Evolutionary conservation across 495 filamentous ascomycete species (phyloP).

Genomic region (Amniculicola lignicola): DNA sequence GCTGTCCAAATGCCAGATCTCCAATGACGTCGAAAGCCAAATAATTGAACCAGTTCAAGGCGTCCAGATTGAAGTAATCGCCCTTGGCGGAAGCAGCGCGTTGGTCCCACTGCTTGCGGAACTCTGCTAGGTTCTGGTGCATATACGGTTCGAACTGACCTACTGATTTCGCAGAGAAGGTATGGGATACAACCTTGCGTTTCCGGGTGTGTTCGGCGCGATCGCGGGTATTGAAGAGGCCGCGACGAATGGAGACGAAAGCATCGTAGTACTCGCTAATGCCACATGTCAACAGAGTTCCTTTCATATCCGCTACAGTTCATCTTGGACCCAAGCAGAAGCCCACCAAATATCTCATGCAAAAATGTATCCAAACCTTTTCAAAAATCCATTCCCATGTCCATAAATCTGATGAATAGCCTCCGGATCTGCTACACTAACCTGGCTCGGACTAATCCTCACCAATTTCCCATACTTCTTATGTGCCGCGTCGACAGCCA

Average conservation of each 20-base stretch:
- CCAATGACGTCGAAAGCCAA: slow-evolving; percentile 93
- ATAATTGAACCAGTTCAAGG: slow-evolving; percentile 91
- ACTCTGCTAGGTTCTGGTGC: slow-evolving; percentile 69
- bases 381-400: slow-evolving; percentile 46
- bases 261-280: slow-evolving; percentile 79
- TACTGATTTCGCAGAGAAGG: slow-evolving; percentile 79
- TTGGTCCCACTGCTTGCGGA: slow-evolving; percentile 70
- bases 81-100: slow-evolving; percentile 37
- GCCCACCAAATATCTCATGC: too few species aligned
- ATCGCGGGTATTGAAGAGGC: slow-evolving; percentile 88
- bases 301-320: background rate
- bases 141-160: slow-evolving; percentile 90
- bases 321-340: background rate
- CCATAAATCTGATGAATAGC: slow-evolving; percentile 59
- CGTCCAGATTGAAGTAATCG: slow-evolving; percentile 65
- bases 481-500: slow-evolving; percentile 67
- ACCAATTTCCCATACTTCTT: slow-evolving; percentile 64
- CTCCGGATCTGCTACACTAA: slow-evolving; percentile 58
- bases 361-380: too few species aligned
- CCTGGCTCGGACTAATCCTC: slow-evolving; percentile 58
- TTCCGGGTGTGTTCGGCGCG: slow-evolving; percentile 82
- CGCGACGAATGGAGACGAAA: slow-evolving; percentile 81
- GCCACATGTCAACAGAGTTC: background rate
- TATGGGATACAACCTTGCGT: slow-evolving; percentile 83
- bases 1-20: slow-evolving; percentile 54